Evolutionary conservation across 1,139 yeast genomes (phyloP).

Genomic region (Sporopachydermia cereana): DNA sequence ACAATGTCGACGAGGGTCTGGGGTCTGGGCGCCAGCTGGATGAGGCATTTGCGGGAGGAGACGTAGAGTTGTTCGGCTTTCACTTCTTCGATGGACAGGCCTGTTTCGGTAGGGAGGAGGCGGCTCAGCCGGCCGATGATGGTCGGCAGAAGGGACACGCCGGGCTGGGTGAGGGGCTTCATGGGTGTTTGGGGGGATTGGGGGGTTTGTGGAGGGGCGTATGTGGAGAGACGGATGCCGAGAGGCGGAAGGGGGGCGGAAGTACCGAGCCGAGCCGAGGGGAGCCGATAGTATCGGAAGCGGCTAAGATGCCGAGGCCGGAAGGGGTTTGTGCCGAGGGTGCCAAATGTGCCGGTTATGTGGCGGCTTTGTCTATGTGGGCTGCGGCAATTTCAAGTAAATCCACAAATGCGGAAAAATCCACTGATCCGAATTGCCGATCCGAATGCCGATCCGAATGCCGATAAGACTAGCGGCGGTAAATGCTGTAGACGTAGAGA

Average conservation of each 20-base stretch:
- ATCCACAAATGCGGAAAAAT: no score
- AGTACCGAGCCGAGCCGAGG: conserved; percentile 9
- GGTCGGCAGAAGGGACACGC: background rate
- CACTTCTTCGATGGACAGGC: conserved; percentile 17
- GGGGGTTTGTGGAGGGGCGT: background rate
- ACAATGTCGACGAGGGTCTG: conserved; percentile 16
- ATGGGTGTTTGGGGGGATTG: conserved; percentile 10
- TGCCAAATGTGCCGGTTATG: no score
- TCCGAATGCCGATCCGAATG: no score
- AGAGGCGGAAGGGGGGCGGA: background rate
- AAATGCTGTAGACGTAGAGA: no score
- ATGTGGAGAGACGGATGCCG: conserved; percentile 2
- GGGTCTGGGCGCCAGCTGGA: conserved; percentile 14
- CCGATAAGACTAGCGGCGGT: no score
- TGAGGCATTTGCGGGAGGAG: conserved; percentile 15
- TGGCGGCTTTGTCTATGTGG: no score
- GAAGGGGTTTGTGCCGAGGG: no score
- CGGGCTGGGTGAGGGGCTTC: background rate
- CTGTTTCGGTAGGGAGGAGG: conserved; percentile 18
- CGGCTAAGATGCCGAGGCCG: no score
- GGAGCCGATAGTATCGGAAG: conserved; percentile 9
- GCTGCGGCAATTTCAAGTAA: no score
- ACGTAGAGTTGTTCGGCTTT: conserved; percentile 15
- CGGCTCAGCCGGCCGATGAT: conserved; percentile 1
- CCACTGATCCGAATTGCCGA: no score